Percentiles rank a stretch among this genome's conserved stretches.
Evolutionary conservation across 768 basidiomycete genomes (phyloP).

Genomic region (Amanita muscaria): DNA sequence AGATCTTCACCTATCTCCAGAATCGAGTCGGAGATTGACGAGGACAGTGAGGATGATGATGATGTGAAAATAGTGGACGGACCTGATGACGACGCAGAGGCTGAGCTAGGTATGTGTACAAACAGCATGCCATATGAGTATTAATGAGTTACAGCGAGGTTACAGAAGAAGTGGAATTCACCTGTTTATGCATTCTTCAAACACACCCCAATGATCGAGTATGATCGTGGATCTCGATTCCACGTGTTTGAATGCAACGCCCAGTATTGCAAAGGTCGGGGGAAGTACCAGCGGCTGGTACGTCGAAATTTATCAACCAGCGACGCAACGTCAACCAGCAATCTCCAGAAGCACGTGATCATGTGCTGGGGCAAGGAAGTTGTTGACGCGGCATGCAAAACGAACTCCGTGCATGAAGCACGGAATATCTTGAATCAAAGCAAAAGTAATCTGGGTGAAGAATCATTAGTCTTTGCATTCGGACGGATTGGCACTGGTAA

Average conservation of each 20-base stretch:
- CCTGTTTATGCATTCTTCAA: slow-evolving; percentile 8
- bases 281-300: not conserved
- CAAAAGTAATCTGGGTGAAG: not conserved
- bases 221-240: not conserved
- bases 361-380: slow-evolving; percentile 21
- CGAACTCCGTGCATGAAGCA: slow-evolving; percentile 4
- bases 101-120: no score
- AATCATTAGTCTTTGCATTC: not conserved
- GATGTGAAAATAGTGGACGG: no score
- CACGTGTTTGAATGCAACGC: not conserved
- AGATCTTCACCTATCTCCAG: no score
- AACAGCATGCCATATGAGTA: no score
- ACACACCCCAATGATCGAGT: not conserved
- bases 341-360: slow-evolving; percentile 17
- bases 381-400: slow-evolving; percentile 10
- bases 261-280: not conserved
- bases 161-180: slow-evolving; percentile 7
- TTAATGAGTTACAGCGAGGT: no score
- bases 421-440: slow-evolving; percentile 2
- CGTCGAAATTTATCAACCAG: slow-evolving; percentile 7
- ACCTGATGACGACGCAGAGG: no score
- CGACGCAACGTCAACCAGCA: slow-evolving; percentile 14
- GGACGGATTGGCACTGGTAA: not conserved
- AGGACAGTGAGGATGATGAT: no score
- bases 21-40: no score